Evolutionary conservation across 179 eudicot genomes (phyloP), one percentile per base, ranked within the genome.

Genomic region (Silene coronaria): DNA sequence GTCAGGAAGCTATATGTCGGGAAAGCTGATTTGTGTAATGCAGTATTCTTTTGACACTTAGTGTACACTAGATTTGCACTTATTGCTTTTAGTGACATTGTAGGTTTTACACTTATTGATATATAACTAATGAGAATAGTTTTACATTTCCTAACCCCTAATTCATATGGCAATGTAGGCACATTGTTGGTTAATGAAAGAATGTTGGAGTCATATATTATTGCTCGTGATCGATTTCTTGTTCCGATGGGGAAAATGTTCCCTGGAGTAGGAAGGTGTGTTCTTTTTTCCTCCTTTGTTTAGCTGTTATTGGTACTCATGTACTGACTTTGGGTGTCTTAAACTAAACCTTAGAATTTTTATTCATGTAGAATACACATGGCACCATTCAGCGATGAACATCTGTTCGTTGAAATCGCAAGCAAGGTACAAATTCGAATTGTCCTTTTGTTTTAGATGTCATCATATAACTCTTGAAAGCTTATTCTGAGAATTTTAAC

Each of bases 361-460:
- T 57, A 34, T 80, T 81, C 38, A 66, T 88, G 87, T 80, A 95
- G 99, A 82, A 95, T 95, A 84, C 99, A 95, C 77, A 89, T 95
- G 97, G 97, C 99, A 23, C 99, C 99, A 80, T 95, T 95, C 86
- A 86, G 93, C 69, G 99, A 95, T 85, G 99, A 95, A 74, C 93
- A 85, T 82, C 82, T 95, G 58, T 93, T 81, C 58, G 85, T 89
- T 69, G 99, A 95, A 85, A 86, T 95, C 80, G 99, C 99, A 30
- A 95, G 89, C 82, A 95, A 95, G 99, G 99, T 93, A 83, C 73
- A 76, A 27, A 27, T 73, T 30, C 30, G 2, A 64, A 63, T 32
- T 70, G 46, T 2, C 72, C 2, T 61, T 21, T n/a, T 71, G 28
- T 64, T 30, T 55, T 75, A 2, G 48, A 42, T 68, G 23, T 68